Evolutionary conservation across 441 rosid species (phyloP), one percentile per base, ranked within the genome.

Genomic region (Sinapis alba): DNA sequence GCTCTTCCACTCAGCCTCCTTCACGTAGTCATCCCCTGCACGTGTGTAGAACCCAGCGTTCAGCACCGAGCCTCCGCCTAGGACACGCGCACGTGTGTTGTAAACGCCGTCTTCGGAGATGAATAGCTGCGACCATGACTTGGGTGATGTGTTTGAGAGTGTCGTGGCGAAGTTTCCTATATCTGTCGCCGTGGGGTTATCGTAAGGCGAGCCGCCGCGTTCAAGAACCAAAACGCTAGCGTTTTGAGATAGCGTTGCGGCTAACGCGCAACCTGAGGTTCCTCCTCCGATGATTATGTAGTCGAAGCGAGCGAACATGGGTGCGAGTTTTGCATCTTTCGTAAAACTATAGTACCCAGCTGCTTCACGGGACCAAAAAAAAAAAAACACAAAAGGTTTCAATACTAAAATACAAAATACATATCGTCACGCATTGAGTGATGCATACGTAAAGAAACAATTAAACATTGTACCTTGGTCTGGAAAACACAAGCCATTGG

Each of bases 211-310:
- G 12, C 84, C 87, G 1, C 90, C 92, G 26, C 86, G 81, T 72
- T 88, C 89, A 0, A 88, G 84, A 71, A 88, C 66, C 61, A 88
- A 78, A 70, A 88, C 87, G 50, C 30, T 72, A 0, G 88, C 85
- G 18, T 76, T 80, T 67, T 65, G 72, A 3, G 90, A 78, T 2
- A 88, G 78, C 6, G 92, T 86, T 30, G 88, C 90, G 3, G 90
- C 92, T 61, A 88, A 74, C 0, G 92, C 72, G 60, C 90, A 88
- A 6, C 92, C 92, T 0, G 89, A 65, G 8, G 92, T 86, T 68
- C 92, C 92, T 34, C 90, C 90, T 10, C 89, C 90, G 59, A 88
- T 69, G 81, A 86, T 63, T 53, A 88, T 85, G 83, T 86, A 88
- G 60, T 88, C 90, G 19, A 76, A 75, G 62, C 62, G 68, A 18